These are phyloP conservation scores for Crithidia expoeki DNA, from an alignment of 208 protist genomes.

Conservation along the genomic window DNA sequence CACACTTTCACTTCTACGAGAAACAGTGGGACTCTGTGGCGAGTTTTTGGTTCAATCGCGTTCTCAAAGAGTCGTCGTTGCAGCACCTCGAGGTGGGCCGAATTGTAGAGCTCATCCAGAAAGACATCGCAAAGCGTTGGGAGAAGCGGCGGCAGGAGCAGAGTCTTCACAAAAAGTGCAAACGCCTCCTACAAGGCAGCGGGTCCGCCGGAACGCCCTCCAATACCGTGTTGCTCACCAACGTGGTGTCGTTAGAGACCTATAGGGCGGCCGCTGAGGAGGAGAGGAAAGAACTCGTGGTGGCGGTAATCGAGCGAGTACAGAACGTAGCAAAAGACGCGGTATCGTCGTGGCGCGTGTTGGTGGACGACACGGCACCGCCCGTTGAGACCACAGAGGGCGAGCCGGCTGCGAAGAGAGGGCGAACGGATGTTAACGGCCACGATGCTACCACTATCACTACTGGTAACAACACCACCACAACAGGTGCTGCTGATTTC, in stretches of 20 bases:
- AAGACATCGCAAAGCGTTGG: conserved; percentile 74
- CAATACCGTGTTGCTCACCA: conserved; percentile 62
- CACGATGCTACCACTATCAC: conserved; percentile 2
- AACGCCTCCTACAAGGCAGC: conserved; percentile 45
- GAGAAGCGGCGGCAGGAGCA: conserved; percentile 53
- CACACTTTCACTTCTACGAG: conserved; percentile 70
- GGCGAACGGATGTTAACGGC: neutral
- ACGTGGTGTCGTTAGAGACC: conserved; percentile 41
- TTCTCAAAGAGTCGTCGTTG: conserved; percentile 68
- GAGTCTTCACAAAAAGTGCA: conserved; percentile 66
- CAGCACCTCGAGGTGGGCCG: conserved; percentile 63
- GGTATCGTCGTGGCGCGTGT: conserved; percentile 31
- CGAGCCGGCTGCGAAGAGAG: conserved; percentile 16
- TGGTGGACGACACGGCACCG: conserved; percentile 48
- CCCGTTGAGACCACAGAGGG: neutral
- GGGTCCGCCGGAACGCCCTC: conserved; percentile 58
- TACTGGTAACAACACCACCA: no score
- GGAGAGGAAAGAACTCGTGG: conserved; percentile 33
- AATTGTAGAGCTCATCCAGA: conserved; percentile 57
- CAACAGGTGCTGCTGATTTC: neutral
- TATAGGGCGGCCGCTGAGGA: conserved; percentile 26
- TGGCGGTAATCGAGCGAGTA: conserved; percentile 44
- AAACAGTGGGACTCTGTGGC: conserved; percentile 82
- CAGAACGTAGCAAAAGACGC: conserved; percentile 45
- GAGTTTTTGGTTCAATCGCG: conserved; percentile 78